Conservation (phyloP, 148 eudicot species). For the Arbutus unedo region DNA sequence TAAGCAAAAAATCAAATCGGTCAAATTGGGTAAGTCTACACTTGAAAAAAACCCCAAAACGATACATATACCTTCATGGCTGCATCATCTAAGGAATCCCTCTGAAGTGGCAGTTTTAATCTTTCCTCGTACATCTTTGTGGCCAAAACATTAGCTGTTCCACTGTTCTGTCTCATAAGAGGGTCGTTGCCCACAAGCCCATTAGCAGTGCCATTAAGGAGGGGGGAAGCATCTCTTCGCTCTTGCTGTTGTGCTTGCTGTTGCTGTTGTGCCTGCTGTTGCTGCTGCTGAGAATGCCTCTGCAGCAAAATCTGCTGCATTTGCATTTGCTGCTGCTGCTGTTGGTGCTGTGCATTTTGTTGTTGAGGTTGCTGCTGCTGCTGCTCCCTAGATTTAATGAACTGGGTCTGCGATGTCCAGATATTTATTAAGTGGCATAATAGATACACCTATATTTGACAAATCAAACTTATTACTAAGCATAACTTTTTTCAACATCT, state of each 20-base stretch:
- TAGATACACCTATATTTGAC: too few relatives aligned
- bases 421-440: background rate
- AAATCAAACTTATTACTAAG: background rate
- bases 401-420: slow-evolving; percentile 37
- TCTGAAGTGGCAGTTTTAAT: slow-evolving; percentile 49
- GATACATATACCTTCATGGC: slow-evolving; percentile 39
- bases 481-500: background rate
- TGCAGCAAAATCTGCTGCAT: slow-evolving; percentile 21
- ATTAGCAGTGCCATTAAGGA: slow-evolving; percentile 43
- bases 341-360: slow-evolving; percentile 41
- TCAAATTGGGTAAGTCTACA: background rate
- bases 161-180: slow-evolving; percentile 47
- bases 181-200: slow-evolving; percentile 49
- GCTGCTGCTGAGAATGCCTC: slow-evolving; percentile 22
- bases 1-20: slow-evolving; percentile 17
- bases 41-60: background rate
- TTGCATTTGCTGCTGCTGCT: slow-evolving; percentile 23
- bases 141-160: slow-evolving; percentile 52
- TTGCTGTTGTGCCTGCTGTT: slow-evolving; percentile 35
- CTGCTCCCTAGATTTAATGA: slow-evolving; percentile 56
- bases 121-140: slow-evolving; percentile 60
- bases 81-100: slow-evolving; percentile 55
- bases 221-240: slow-evolving; percentile 48
- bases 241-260: slow-evolving; percentile 39
- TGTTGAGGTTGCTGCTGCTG: slow-evolving; percentile 45